Evolutionary conservation across 495 filamentous ascomycete genomes (phyloP), one percentile per base, ranked within the genome.

Genomic region (Glonium stellatum): DNA sequence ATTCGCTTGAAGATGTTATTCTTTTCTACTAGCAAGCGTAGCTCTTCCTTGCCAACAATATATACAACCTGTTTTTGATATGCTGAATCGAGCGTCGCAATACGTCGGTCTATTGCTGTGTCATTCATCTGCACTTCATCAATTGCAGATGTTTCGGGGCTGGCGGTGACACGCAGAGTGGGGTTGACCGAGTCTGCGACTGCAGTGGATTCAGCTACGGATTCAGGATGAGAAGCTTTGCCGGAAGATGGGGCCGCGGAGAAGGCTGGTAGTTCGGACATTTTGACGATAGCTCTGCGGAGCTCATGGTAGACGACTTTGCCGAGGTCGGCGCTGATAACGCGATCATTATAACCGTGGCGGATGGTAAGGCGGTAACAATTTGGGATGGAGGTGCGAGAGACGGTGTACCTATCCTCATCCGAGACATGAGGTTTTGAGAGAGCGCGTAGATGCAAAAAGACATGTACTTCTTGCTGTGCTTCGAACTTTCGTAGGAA

Each of bases 21-120:
- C 13, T 69, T 70, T 8, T 18, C 11, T 10, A 60, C 49, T 35
- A 70, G 69, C 60, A 88, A 76, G 15, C 73, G 73, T 77, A 89
- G 78, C 73, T 87, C 78, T 61, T 88, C 86, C 66, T 88, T 89
- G 12, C 86, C 86, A n/a, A 88, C 75, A 18, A 89, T 76, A 63
- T 88, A 87, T 36, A 86, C 70, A 41, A 85, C 76, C 63, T 84
- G 84, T 34, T 74, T 75, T 13, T 76, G 73, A 57, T 79, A 84
- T 2, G 84, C 83, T 0, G 71, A 63, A 19, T 84, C 78, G 0
- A 88, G 69, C 23, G 21, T n/a, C 10, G 21, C 21, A 51, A 51
- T 51, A 15, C 48, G 48, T 15, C 23, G 18, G 13, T 51, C 48
- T 27, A 15, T 15, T 5, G 48, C 21, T 15, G 48, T 15, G 23